Base-by-base conservation (phyloP, 768 basidiomycete species). In the Jaapia argillacea region DNA sequence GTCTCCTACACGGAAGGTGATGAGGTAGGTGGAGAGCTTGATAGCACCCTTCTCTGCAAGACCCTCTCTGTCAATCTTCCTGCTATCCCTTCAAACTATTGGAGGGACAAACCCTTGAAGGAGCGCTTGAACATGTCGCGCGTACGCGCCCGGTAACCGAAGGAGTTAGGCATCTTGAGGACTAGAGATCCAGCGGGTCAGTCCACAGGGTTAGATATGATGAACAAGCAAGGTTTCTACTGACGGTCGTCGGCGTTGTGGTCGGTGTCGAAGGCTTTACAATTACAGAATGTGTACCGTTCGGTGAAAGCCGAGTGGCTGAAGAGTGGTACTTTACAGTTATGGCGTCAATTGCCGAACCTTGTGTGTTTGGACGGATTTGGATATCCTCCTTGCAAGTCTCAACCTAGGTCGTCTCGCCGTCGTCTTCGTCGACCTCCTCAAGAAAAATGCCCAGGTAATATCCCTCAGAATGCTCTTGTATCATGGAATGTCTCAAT, bases 61-160 rank as follows among this genome's bases (percentile, higher is more conserved):
- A 47, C 40, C 43, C 33, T 45, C 36, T 37, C 24, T 24, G 41
- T 25, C 22, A 44, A 21, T 14, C 23, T 40, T 4, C 16, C 28
- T 33, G 20, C 20, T n/a, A 24, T 13, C 6, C 46, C 43, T 38
- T 49, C 40, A 44, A 40, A n/a, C n/a, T n/a, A n/a, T n/a, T 48
- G 26, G 22, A 23, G 38, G 20, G 44, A 54, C 75, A 57, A 66
- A 93, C 92, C 81, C 79, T 94, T 94, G 85, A 98, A 97, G 60
- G 82, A 85, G 73, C 87, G 77, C 81, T 88, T 92, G 87, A 99
- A 98, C 93, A 98, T 96, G 73, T 93, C 74, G 82, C 94, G 92
- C 83, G 94, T 98, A 58, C 94, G 92, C 86, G 94, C 94, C 65
- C 94, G 85, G 76, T 93, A 89, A 89, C 94, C 94, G 79, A 84